Evolutionary conservation across 1,139 yeast species (phyloP), one percentile per base, ranked within the genome.

Genomic region (Debaryomyces singareniensis): DNA sequence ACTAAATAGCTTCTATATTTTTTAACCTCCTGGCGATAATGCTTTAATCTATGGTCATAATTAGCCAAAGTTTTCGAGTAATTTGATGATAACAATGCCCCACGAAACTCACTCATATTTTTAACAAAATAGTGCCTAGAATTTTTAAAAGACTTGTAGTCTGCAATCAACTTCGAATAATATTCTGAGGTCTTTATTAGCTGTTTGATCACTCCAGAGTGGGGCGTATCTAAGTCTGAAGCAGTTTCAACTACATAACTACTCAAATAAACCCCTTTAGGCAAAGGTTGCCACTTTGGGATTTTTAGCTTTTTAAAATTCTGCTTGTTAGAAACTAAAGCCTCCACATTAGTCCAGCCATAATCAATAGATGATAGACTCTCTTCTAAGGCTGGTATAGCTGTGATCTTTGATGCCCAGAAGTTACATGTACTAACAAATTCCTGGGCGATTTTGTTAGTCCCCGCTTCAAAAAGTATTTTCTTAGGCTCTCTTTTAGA

Each of bases 351-450:
- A 36, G 61, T 72, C 96, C 95, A 87, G 4, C 96, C 96, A 49
- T 78, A 85, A 45, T 86, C 95, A 27, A 77, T 71, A 27, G 83
- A 81, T 2, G 87, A 72, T 9, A 84, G 74, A 35, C 84, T 60
- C 42, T 67, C 72, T 42, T 68, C 74, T 40, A 58, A 53, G 1
- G 73, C 54, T n/a, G 95, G 95, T 18, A 83, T 78, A 11, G 87
- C 81, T 10, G 94, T 80, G 22, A 81, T 74, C 41, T 91, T 70
- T 3, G 93, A 82, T 2, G 95, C 86, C 96, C 96, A 86, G 52
- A 84, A 86, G 54, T 86, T 86, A 55, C 94, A 79, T 2, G 91
- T 72, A 42, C 80, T 74, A 20, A 83, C 75, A 50, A 76, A 85
- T 47, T 78, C 85, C 29, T 67, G 61, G 1, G 95, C 93, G 38